A percentile compares a stretch with the other conserved stretches of the same genome.
Evolutionary conservation across 371 early-diverging fungal genomes (phyloP).

Genomic region (Blastocladiella emersonii): DNA sequence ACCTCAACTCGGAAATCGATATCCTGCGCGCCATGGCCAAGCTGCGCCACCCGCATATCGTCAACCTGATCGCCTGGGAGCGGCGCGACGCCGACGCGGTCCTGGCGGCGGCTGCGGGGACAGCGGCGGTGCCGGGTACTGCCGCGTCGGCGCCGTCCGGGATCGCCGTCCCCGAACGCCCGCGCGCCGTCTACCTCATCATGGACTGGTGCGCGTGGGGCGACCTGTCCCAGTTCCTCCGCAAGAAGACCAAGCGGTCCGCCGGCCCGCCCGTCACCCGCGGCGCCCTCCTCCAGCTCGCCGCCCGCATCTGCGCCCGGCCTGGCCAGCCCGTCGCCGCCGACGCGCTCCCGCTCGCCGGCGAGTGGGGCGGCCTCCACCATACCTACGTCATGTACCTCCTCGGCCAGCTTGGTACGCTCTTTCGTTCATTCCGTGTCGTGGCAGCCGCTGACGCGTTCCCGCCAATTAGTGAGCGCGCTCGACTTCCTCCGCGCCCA

Average conservation of each 20-base stretch:
- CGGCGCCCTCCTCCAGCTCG: neutral
- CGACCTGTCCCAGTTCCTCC: neutral
- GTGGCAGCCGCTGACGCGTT: no score
- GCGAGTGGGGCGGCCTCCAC: neutral
- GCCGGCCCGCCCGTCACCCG: neutral
- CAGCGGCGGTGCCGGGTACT: no score
- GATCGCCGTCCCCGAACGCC: no score
- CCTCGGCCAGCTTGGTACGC: constrained; percentile 1
- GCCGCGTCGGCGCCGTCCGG: no score
- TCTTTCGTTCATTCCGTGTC: neutral
- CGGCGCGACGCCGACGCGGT: neutral
- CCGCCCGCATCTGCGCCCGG: neutral
- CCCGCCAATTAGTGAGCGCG: constrained; percentile 44
- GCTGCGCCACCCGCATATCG: constrained; percentile 61
- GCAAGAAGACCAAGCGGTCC: neutral
- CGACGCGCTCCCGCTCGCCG: neutral
- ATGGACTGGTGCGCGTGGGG: constrained; percentile 6
- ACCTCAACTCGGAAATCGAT: constrained; percentile 80
- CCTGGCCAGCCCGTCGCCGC: neutral
- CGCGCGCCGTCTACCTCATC: neutral
- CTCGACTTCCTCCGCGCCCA: constrained; percentile 69
- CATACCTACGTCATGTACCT: neutral
- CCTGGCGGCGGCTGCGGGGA: no score
- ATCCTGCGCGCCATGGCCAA: constrained; percentile 59
- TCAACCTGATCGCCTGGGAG: constrained; percentile 62